A percentile compares a stretch with the other conserved stretches of the same genome.
phyloP scores from a whole-genome alignment of 371 early-diverging fungal species.

The Chytridium lagenaria region DNA sequence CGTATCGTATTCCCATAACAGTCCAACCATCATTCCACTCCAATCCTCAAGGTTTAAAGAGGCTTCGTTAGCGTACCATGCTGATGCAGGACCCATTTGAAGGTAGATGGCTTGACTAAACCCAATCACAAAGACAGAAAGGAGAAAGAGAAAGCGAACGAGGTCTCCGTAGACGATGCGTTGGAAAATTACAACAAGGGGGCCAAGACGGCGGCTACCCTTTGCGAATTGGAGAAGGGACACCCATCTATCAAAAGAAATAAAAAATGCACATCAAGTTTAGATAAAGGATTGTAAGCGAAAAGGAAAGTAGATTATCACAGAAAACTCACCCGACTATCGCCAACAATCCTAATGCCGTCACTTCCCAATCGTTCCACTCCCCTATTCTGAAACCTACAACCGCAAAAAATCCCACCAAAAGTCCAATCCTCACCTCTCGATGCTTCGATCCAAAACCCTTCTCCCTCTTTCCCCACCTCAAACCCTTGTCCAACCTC shows the following conservation, averaged over 20 bases:
- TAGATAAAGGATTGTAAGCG: too few relatives aligned
- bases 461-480: neutral
- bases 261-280: too few relatives aligned
- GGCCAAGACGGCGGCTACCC: conserved; percentile 19
- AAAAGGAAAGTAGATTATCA: too few relatives aligned
- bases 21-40: conserved; percentile 18
- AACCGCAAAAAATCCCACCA: neutral
- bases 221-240: neutral
- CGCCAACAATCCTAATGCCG: neutral
- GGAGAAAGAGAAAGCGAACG: conserved; percentile 18
- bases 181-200: conserved; percentile 27
- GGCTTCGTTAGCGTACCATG: neutral
- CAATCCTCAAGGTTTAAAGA: conserved; percentile 24
- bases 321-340: neutral
- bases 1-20: conserved; percentile 25
- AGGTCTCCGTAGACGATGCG: conserved; percentile 30
- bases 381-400: neutral
- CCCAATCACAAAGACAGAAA: conserved; percentile 30
- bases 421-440: neutral
- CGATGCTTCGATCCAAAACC: neutral
- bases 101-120: conserved; percentile 36
- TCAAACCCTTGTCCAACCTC: neutral
- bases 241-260: neutral
- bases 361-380: neutral
- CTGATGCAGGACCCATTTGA: conserved; percentile 26